Base-by-base conservation (phyloP, 768 basidiomycete genomes). In the Tylopilus plumbeoviolaceoides region DNA sequence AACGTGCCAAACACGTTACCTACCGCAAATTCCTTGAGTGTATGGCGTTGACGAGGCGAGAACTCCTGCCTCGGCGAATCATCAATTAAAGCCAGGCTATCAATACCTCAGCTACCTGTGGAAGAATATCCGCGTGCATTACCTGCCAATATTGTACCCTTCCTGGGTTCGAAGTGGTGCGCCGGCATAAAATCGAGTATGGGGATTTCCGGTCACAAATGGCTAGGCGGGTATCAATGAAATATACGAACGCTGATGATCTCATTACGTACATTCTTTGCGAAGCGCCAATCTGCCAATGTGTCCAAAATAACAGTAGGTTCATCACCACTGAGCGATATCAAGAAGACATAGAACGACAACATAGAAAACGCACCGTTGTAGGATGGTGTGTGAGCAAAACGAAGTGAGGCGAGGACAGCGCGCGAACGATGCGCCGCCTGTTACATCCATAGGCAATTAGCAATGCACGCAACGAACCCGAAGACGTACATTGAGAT, bases 1-100 rank as follows among this genome's bases (percentile, higher is more conserved):
- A 46, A 45, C 5, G 5, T 7, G 28, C 10, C 18, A 38, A 14
- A 44, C 5, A 1, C 35, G n/a, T 50, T 27, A 63, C 76, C 38
- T 57, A 77, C 73, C 51, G 95, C 94, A 63, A 97, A 97, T 69
- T 97, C 95, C 67, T 95, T 95, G 57, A 98, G 75, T 3, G 91
- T 91, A 73, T 95, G 89, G 44, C 93, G 75, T 61, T 94, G 91
- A 42, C 94, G 76, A 9, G 94, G 92, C 9, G 86, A 84, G 63
- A 95, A 97, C 54, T 95, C 93, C 18, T 81, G 76, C 44, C 89
- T 78, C 2, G 93, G 91, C 38, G 81, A 74, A 61, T 92, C 89
- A 57, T 94, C 91, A 56, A 94, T 82, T 30, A 98, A 78, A 35
- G 90, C 87, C 50, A 98, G 72, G 46, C 89, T 90, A 59, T 5